A percentile compares a stretch with the other conserved stretches of the same genome.
phyloP scores from a whole-genome alignment of 352 stramenopile genomes.

The Phytophthora chlamydospora region DNA sequence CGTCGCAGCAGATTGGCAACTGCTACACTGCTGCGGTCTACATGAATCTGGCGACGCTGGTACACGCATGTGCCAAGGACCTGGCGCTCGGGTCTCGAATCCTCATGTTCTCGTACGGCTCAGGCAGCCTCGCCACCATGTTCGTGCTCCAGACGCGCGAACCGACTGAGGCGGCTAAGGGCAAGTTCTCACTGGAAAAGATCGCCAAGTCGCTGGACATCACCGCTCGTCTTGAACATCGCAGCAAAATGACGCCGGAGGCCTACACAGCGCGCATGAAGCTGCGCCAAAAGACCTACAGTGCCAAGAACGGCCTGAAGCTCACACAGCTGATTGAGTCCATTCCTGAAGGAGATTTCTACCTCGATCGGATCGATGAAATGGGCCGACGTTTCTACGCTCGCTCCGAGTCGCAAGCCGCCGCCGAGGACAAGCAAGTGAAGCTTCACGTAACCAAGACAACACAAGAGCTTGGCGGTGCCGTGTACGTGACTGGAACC shows the following conservation, averaged over 20 bases:
- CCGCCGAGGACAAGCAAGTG: slow-evolving; percentile 15
- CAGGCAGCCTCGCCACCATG: slow-evolving; percentile 96
- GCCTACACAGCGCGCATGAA: slow-evolving; percentile 94
- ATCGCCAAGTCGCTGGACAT: slow-evolving; percentile 91
- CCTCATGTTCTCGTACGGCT: slow-evolving; percentile 97
- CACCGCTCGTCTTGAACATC: slow-evolving; percentile 72
- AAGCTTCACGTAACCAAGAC: slow-evolving; percentile 38
- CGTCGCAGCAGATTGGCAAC: slow-evolving; percentile 94
- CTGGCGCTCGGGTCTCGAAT: slow-evolving; percentile 77
- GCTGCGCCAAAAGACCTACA: slow-evolving; percentile 87
- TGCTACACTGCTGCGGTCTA: slow-evolving; percentile 98
- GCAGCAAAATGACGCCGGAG: slow-evolving; percentile 84
- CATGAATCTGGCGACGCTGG: slow-evolving; percentile 94
- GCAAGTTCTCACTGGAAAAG: slow-evolving; percentile 87
- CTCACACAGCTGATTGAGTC: slow-evolving; percentile 68
- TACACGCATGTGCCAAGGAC: slow-evolving; percentile 58
- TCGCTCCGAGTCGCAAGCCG: slow-evolving; percentile 16
- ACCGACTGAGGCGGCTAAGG: slow-evolving; percentile 24
- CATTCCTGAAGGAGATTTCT: slow-evolving; percentile 89
- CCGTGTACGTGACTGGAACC: slow-evolving; percentile 91
- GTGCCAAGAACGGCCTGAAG: slow-evolving; percentile 50
- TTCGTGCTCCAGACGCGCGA: slow-evolving; percentile 58
- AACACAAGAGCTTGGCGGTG: slow-evolving; percentile 56
- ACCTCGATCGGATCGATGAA: slow-evolving; percentile 91
- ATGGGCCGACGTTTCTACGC: slow-evolving; percentile 91